These are phyloP conservation scores for Alternaria conjuncta DNA, from an alignment of 2,329 filamentous ascomycete genomes.

Conservation along the genomic window DNA sequence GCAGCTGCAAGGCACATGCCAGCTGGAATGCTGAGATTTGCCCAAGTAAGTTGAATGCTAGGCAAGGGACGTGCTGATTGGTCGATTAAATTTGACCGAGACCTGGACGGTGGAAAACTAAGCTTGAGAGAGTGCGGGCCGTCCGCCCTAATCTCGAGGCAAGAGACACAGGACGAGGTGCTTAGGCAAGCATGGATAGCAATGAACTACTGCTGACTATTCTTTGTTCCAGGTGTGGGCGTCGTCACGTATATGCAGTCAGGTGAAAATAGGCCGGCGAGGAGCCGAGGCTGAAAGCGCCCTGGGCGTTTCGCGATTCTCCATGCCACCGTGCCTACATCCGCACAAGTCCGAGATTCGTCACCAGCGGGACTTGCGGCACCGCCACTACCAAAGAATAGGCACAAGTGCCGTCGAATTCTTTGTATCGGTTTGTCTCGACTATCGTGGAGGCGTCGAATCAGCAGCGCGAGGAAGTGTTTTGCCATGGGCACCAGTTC, in stretches of 20 bases:
- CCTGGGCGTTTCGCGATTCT: slow-evolving; percentile 30
- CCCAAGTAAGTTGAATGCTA: slow-evolving; percentile 12
- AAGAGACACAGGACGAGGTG: slow-evolving; percentile 7
- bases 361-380: slow-evolving; percentile 40
- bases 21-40: slow-evolving; percentile 21
- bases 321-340: slow-evolving; percentile 29
- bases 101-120: slow-evolving; percentile 30
- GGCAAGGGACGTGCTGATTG: slow-evolving; percentile 29
- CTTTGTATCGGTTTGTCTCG: slow-evolving; percentile 10
- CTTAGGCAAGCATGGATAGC: slow-evolving; percentile 18
- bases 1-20: slow-evolving; percentile 43
- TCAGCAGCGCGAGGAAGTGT: slow-evolving; percentile 19
- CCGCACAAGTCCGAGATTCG: slow-evolving; percentile 39
- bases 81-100: slow-evolving; percentile 20
- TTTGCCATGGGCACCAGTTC: slow-evolving; percentile 28
- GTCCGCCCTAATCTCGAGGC: slow-evolving; percentile 24
- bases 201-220: slow-evolving; percentile 12
- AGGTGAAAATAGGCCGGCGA: slow-evolving; percentile 16
- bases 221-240: slow-evolving; percentile 14
- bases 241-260: slow-evolving; percentile 19
- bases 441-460: slow-evolving; percentile 24
- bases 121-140: slow-evolving; percentile 37
- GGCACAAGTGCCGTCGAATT: slow-evolving; percentile 21
- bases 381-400: slow-evolving; percentile 26
- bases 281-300: slow-evolving; percentile 25